These are phyloP conservation scores for Cylindrotheca closterium DNA, from an alignment of 108 stramenopile genomes.

Conservation along the genomic window DNA sequence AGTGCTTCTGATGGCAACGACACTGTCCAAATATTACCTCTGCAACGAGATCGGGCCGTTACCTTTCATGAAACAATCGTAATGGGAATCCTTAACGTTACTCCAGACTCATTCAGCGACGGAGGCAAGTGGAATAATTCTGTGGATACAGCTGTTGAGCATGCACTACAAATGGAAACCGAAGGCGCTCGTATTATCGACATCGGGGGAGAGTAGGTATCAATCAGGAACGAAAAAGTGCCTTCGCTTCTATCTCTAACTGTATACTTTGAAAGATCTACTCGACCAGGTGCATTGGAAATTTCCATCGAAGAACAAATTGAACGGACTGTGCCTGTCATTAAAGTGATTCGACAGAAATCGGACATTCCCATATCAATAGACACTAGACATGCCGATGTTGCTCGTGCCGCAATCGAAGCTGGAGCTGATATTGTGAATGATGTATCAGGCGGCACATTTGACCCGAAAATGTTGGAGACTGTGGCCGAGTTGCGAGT, in stretches of 20 bases:
- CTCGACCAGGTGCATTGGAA: constrained; percentile 85
- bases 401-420: constrained; percentile 83
- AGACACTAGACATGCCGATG: constrained; percentile 90
- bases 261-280: constrained; percentile 72
- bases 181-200: constrained; percentile 93
- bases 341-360: constrained; percentile 68
- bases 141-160: constrained; percentile 66
- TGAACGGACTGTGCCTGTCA: constrained; percentile 80
- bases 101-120: constrained; percentile 97
- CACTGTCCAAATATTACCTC: constrained; percentile 58
- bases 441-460: constrained; percentile 93
- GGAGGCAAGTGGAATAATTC: constrained; percentile 70
- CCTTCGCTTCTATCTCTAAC: too few species aligned
- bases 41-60: constrained; percentile 66
- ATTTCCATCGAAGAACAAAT: constrained; percentile 79
- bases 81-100: constrained; percentile 97
- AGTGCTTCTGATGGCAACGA: neutral
- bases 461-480: constrained; percentile 87
- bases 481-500: constrained; percentile 76
- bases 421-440: constrained; percentile 96
- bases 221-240: too few species aligned
- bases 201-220: constrained; percentile 84
- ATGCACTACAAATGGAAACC: constrained; percentile 72
- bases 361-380: constrained; percentile 87
- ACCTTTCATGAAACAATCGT: constrained; percentile 71